Evolutionary conservation across 805 yeast genomes (phyloP).

Genomic region (Pichia sporocuriosa): DNA sequence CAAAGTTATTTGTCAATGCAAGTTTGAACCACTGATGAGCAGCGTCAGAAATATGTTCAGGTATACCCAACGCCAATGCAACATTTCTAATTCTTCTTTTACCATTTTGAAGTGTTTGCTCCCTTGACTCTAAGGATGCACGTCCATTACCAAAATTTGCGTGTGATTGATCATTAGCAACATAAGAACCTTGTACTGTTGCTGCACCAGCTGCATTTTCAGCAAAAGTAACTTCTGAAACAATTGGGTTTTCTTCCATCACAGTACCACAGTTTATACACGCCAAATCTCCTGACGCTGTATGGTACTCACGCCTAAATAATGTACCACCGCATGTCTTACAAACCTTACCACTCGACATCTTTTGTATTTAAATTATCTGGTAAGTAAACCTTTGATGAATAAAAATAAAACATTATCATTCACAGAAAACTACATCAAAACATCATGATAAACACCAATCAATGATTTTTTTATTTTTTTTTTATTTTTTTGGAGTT

Average conservation of each 20-base stretch:
- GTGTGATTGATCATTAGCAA: constrained; percentile 78
- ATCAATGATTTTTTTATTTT: not conserved
- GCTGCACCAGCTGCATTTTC: constrained; percentile 94
- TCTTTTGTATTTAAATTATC: not conserved
- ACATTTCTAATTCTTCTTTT: constrained; percentile 70
- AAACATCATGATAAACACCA: too few relatives aligned
- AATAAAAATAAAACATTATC: not conserved
- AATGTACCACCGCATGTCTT: constrained; percentile 46
- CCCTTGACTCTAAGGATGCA: constrained; percentile 78
- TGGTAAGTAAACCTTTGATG: not conserved
- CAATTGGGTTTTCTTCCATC: constrained; percentile 87
- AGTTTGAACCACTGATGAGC: constrained; percentile 86
- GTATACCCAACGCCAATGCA: constrained; percentile 70
- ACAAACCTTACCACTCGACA: constrained; percentile 17
- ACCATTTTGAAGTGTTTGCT: constrained; percentile 83
- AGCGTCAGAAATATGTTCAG: constrained; percentile 78
- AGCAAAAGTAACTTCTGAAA: constrained; percentile 90
- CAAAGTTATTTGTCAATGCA: constrained; percentile 83
- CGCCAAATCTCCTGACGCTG: constrained; percentile 68
- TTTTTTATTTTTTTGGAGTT: too few relatives aligned
- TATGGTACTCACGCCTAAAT: constrained; percentile 44
- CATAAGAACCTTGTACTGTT: constrained; percentile 88
- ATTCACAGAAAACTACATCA: too few relatives aligned
- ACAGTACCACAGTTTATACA: constrained; percentile 85
- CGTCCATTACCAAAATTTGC: constrained; percentile 64